A percentile compares a stretch with the other conserved stretches of the same genome.
phyloP scores from a whole-genome alignment of 2,329 filamentous ascomycete genomes.

The Aspergillus glaucus region DNA sequence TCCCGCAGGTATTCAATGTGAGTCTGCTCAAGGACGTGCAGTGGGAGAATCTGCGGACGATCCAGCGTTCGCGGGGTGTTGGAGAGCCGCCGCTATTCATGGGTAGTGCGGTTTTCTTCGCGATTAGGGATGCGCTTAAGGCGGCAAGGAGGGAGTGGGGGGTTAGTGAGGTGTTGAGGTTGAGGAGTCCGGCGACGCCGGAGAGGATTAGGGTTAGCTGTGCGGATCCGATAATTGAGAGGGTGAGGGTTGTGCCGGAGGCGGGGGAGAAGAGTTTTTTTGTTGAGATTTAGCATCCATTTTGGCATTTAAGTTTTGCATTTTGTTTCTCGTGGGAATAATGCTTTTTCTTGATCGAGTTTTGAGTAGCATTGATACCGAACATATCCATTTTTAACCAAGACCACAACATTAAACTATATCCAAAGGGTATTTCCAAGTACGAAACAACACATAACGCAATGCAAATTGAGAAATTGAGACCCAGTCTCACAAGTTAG shows the following conservation, averaged over 20 bases:
- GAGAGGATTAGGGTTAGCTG: conserved; percentile 45
- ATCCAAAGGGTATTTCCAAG: too few species aligned
- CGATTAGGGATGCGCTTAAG: conserved; percentile 48
- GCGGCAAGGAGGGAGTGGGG: conserved; percentile 46
- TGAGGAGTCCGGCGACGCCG: conserved; percentile 47
- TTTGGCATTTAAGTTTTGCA: too few species aligned
- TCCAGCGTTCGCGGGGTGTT: conserved; percentile 50
- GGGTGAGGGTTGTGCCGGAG: conserved; percentile 47
- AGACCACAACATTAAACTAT: too few species aligned
- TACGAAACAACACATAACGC: too few species aligned
- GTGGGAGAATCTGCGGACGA: conserved; percentile 49
- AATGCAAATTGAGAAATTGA: too few species aligned
- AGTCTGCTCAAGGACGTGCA: conserved; percentile 53
- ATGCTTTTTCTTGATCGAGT: background rate
- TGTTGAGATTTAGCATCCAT: conserved; percentile 28
- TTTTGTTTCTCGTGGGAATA: too few species aligned
- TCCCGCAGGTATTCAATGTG: conserved; percentile 62
- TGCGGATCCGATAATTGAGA: conserved; percentile 41
- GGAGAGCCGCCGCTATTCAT: conserved; percentile 59
- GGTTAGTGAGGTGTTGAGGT: conserved; percentile 36
- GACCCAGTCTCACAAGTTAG: too few species aligned
- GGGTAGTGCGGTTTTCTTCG: conserved; percentile 49
- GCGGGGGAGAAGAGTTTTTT: conserved; percentile 49
- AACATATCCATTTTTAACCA: background rate
- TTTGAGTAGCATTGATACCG: background rate